Evolutionary conservation across 1,284 basidiomycete species (phyloP).

Genomic region (Apiotrichum mycotoxinovorans): DNA sequence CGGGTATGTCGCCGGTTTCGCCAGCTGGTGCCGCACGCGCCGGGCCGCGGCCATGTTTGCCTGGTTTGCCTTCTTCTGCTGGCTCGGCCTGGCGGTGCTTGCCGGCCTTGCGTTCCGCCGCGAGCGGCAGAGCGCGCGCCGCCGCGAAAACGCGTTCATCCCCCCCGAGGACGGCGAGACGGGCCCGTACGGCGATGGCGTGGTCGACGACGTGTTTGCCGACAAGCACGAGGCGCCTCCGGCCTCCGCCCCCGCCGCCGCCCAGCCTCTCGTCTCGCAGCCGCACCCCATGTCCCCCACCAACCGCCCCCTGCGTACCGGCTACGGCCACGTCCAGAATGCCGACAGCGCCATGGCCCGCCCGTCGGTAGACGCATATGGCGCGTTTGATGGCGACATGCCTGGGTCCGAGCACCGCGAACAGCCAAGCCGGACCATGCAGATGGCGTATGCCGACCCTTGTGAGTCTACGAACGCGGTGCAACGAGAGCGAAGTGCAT

Average conservation of each 20-base stretch:
- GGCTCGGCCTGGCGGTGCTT: slow-evolving; percentile 35
- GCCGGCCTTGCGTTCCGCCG: slow-evolving; percentile 35
- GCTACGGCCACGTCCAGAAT: slow-evolving; percentile 22
- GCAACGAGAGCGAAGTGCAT: background rate
- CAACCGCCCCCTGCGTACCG: slow-evolving; percentile 3
- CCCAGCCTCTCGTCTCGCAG: too few species aligned
- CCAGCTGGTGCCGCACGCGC: slow-evolving; percentile 82
- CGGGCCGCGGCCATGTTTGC: slow-evolving; percentile 81
- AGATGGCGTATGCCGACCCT: slow-evolving; percentile 46
- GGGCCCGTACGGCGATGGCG: slow-evolving; percentile 7
- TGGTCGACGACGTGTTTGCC: slow-evolving; percentile 32
- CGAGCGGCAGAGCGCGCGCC: slow-evolving; percentile 23
- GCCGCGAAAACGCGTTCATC: slow-evolving; percentile 37
- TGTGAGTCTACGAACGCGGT: slow-evolving; percentile 55
- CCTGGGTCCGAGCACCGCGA: slow-evolving; percentile 31
- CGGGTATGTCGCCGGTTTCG: background rate
- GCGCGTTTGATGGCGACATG: slow-evolving; percentile 64
- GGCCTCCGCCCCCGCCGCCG: background rate
- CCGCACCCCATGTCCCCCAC: too few species aligned
- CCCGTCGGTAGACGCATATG: slow-evolving; percentile 76
- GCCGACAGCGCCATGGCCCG: slow-evolving; percentile 50
- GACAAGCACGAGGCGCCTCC: slow-evolving; percentile 26
- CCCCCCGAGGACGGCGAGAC: slow-evolving; percentile 20
- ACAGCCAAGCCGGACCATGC: slow-evolving; percentile 74
- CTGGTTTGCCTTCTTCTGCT: slow-evolving; percentile 55